These are phyloP conservation scores for Coemansia sp. DNA, from an alignment of 192 early-diverging fungal genomes.

Conservation along the genomic window DNA sequence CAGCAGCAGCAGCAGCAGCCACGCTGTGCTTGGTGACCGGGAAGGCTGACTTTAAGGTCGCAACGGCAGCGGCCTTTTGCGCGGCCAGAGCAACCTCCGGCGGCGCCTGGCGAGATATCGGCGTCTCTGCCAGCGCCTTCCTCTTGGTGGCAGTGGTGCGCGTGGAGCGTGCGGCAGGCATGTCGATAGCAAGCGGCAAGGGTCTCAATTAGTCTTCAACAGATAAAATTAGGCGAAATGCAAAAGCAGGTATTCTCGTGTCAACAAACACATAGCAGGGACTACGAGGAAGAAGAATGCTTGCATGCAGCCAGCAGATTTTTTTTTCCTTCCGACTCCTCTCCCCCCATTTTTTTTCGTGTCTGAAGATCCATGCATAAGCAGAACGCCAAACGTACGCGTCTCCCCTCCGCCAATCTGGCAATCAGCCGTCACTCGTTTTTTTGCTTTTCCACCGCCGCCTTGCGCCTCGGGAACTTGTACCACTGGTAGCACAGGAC, in stretches of 20 bases:
- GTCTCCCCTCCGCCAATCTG: not conserved
- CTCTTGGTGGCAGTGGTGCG: constrained; percentile 19
- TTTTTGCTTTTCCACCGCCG: constrained; percentile 15
- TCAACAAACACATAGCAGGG: constrained; percentile 7
- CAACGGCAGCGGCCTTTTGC: constrained; percentile 7
- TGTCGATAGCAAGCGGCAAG: constrained; percentile 4
- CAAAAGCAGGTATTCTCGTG: not conserved
- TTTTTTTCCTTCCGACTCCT: no score
- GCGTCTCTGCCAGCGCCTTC: constrained; percentile 37
- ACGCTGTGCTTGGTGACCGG: constrained; percentile 31
- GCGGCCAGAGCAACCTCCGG: not conserved
- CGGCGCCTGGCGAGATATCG: constrained; percentile 24
- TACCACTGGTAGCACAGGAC: constrained; percentile 57
- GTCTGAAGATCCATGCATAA: constrained; percentile 7
- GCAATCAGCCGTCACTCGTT: constrained; percentile 7
- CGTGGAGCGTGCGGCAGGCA: constrained; percentile 40
- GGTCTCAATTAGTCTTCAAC: constrained; percentile 9
- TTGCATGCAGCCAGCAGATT: not conserved
- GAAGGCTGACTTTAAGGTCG: constrained; percentile 34
- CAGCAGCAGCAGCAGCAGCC: not conserved
- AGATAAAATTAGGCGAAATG: not conserved
- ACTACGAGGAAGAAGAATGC: constrained; percentile 7
- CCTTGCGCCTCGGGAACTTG: constrained; percentile 45
- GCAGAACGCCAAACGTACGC: constrained; percentile 10
- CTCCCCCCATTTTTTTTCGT: constrained; percentile 12